Conservation (phyloP, 1,139 yeast species). For the Blastobotrys raffinosifermentans region DNA sequence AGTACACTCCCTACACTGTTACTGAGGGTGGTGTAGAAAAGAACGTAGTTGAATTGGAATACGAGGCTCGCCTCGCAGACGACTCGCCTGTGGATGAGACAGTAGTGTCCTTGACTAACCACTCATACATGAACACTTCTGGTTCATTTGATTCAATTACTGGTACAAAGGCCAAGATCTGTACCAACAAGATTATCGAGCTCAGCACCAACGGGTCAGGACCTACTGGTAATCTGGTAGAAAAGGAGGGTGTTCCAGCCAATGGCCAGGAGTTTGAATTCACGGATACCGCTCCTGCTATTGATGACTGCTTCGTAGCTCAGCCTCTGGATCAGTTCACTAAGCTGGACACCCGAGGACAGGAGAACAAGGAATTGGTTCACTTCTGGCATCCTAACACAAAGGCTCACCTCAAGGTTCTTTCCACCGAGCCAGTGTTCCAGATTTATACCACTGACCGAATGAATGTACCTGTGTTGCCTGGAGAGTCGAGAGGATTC, state of each 20-base stretch:
- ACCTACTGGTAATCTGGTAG: constrained; percentile 48
- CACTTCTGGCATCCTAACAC: constrained; percentile 48
- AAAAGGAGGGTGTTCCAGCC: constrained; percentile 28
- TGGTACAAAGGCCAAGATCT: constrained; percentile 30
- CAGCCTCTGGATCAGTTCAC: constrained; percentile 26
- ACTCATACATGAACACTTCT: constrained; percentile 50
- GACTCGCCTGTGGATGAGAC: constrained; percentile 41
- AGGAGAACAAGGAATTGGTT: constrained; percentile 36
- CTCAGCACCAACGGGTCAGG: constrained; percentile 37
- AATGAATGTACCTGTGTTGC: constrained; percentile 34
- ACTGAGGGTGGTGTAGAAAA: constrained; percentile 20
- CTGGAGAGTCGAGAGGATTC: constrained; percentile 33
- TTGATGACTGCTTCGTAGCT: constrained; percentile 51
- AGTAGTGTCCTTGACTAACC: constrained; percentile 56
- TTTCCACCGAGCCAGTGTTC: constrained; percentile 62
- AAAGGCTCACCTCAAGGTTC: constrained; percentile 40
- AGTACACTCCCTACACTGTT: constrained; percentile 36
- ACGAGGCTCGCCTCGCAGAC: constrained; percentile 40
- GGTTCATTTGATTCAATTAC: constrained; percentile 28
- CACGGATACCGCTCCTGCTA: constrained; percentile 33
- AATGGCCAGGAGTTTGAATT: constrained; percentile 25
- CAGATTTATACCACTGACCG: constrained; percentile 63
- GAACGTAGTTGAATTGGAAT: constrained; percentile 41
- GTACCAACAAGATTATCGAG: constrained; percentile 32
- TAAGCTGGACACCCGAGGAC: constrained; percentile 40